Percentiles rank a stretch among this genome's conserved stretches.
These are phyloP conservation scores for Mucor racemosus DNA, from an alignment of 371 early-diverging fungal genomes.

Conservation along the genomic window DNA sequence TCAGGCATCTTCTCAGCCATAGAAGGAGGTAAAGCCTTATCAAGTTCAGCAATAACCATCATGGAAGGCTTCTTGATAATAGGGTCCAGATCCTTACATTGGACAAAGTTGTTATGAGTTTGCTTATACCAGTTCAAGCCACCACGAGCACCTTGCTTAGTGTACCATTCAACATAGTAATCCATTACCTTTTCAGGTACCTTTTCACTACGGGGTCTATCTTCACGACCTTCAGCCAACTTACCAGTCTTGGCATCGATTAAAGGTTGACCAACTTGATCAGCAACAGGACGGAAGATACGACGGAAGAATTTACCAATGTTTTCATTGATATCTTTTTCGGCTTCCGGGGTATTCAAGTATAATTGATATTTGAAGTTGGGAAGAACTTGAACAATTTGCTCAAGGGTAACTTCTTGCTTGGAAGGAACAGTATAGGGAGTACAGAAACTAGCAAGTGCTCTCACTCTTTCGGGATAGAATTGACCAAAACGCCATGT, in stretches of 20 bases:
- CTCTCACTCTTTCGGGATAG: constrained; percentile 66
- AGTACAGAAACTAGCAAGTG: constrained; percentile 69
- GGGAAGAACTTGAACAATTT: constrained; percentile 56
- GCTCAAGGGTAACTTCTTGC: constrained; percentile 48
- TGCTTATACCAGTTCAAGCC: constrained; percentile 54
- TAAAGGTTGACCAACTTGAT: constrained; percentile 17
- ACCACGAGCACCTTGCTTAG: constrained; percentile 42
- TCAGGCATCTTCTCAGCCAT: constrained; percentile 41
- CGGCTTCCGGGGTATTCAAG: constrained; percentile 46
- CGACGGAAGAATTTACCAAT: constrained; percentile 38
- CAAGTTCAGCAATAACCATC: constrained; percentile 49
- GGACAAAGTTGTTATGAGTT: constrained; percentile 39
- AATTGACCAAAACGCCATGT: constrained; percentile 74
- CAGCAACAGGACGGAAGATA: constrained; percentile 35
- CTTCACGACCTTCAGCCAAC: constrained; percentile 38
- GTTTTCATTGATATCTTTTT: constrained; percentile 45
- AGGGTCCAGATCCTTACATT: constrained; percentile 48
- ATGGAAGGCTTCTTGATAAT: constrained; percentile 42
- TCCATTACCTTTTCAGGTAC: constrained; percentile 40
- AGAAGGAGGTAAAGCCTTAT: constrained; percentile 46
- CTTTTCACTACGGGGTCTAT: constrained; percentile 26
- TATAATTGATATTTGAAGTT: constrained; percentile 63
- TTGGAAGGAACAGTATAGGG: constrained; percentile 58
- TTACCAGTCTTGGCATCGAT: constrained; percentile 27
- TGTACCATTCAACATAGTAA: constrained; percentile 43